Conservation (phyloP, 345 rosid genomes). For the Trapa incisa region DNA sequence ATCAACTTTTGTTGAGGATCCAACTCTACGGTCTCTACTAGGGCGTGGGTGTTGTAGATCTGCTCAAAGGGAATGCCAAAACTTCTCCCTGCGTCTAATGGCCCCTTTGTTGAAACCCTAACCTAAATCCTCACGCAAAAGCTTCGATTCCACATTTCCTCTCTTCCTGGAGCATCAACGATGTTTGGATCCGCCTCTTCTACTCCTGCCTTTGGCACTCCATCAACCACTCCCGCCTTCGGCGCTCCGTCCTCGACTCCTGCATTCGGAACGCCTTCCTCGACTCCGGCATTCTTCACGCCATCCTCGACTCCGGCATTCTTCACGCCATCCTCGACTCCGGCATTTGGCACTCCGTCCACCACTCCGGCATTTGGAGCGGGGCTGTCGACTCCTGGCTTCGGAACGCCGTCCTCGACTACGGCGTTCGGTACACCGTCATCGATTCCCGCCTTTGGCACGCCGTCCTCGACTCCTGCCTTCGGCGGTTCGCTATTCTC, state of each 20-base stretch:
- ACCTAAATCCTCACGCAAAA: conserved; percentile 1
- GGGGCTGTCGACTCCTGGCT: background rate
- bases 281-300: no score
- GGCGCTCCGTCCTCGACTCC: no score
- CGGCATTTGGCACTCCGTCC: conserved; percentile 7
- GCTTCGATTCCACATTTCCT: background rate
- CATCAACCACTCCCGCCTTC: no score
- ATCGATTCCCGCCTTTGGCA: conserved; percentile 26
- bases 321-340: conserved; percentile 12
- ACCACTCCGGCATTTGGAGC: conserved; percentile 11
- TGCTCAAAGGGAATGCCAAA: background rate
- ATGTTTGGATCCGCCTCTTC: conserved; percentile 32
- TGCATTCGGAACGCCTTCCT: no score
- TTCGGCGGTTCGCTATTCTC: background rate
- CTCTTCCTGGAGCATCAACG: conserved; percentile 3
- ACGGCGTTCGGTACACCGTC: conserved; percentile 22
- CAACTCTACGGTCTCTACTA: background rate
- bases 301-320: background rate
- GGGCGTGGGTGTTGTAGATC: background rate
- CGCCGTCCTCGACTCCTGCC: conserved; percentile 54
- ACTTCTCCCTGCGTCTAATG: background rate
- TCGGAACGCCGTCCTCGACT: conserved; percentile 6
- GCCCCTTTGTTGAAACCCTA: conserved; percentile 4
- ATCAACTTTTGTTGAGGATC: background rate
- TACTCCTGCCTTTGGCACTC: background rate